Base-by-base conservation (phyloP, 352 stramenopile genomes). In the Globisporangium cylindrosporum region DNA sequence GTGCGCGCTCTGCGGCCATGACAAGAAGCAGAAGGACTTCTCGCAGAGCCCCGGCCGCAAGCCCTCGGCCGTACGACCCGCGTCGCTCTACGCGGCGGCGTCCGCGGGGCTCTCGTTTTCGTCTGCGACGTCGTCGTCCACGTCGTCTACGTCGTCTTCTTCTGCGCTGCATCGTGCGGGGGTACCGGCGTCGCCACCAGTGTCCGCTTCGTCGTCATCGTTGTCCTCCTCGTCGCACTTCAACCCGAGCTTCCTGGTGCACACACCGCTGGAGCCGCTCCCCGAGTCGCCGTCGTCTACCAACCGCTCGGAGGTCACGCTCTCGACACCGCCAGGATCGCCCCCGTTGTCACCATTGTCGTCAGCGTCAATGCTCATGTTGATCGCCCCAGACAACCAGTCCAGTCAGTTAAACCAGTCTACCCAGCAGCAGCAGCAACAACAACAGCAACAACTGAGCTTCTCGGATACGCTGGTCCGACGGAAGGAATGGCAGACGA, bases 1-100 rank as follows among this genome's bases (percentile, higher is more conserved):
- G 36, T 88, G 78, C 49, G 76, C 80, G 22, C 60, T 88, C 29
- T 88, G 80, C 46, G 75, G 78, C 12, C 68, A 79, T 32, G 60
- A 79, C 49, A 85, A 84, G 69, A 54, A 67, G 25, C 70, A 80
- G 43, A 77, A 76, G 54, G 32, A 70, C 25, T 38, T 77, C n/a
- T 49, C 71, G 14, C 32, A 59, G 0, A 76, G 65, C 24, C 59
- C 66, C 2, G 55, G 71, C 7, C 68, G 67, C 59, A 80, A 80
- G 38, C 62, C 68, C 1, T 74, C 72, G 43, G 70, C 66, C 34
- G 72, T 76, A 34, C 73, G 73, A 0, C 70, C 74, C 18, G 72
- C 63, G 1, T 79, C 78, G 22, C 66, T 82, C 7, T 71, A 79
- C 12, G 51, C 51, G 0, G 36, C 70, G n/a, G 82, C 75, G 3